Evolutionary conservation across 345 rosid genomes (phyloP).

Genomic region (Dimocarpus longan): DNA sequence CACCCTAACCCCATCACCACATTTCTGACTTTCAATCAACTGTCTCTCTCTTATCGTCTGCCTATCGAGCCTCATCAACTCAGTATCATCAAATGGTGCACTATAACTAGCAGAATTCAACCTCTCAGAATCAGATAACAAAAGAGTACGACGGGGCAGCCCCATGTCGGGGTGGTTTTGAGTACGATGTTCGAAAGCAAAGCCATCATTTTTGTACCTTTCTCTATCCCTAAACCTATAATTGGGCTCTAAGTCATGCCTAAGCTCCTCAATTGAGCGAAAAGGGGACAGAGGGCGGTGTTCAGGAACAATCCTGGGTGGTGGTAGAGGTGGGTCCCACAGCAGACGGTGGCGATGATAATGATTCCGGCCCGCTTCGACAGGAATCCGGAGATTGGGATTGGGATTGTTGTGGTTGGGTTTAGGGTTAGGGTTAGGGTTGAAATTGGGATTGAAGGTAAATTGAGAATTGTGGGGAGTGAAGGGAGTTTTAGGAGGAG

Average conservation of each 20-base stretch:
- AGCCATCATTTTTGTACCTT: slow-evolving; percentile 28
- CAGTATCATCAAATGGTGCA: slow-evolving; percentile 21
- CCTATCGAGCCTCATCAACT: slow-evolving; percentile 38
- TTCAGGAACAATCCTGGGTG: slow-evolving; percentile 21
- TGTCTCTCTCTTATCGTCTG: slow-evolving; percentile 42
- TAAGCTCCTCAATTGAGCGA: slow-evolving; percentile 31
- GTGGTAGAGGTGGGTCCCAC: slow-evolving; percentile 24
- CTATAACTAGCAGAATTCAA: slow-evolving; percentile 38
- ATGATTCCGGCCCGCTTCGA: slow-evolving; percentile 17
- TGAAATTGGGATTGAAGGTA: slow-evolving; percentile 29
- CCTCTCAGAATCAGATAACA: slow-evolving; percentile 40
- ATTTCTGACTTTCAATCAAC: slow-evolving; percentile 15
- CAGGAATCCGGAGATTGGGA: slow-evolving; percentile 16
- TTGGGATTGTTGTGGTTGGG: slow-evolving; percentile 29
- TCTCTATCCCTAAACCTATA: slow-evolving; percentile 58
- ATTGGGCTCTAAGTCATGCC: slow-evolving; percentile 46
- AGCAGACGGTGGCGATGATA: slow-evolving; percentile 17
- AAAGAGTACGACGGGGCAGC: slow-evolving; percentile 34
- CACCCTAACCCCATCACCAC: slow-evolving; percentile 33
- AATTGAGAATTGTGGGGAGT: slow-evolving; percentile 39
- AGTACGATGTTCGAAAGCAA: slow-evolving; percentile 30
- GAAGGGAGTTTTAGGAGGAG: neutral
- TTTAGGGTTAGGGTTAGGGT: slow-evolving; percentile 15
- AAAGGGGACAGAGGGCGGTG: slow-evolving; percentile 39
- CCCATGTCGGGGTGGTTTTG: slow-evolving; percentile 41